Conservation (phyloP, 2,329 filamentous ascomycete species). For the Anthostomella pinea region DNA sequence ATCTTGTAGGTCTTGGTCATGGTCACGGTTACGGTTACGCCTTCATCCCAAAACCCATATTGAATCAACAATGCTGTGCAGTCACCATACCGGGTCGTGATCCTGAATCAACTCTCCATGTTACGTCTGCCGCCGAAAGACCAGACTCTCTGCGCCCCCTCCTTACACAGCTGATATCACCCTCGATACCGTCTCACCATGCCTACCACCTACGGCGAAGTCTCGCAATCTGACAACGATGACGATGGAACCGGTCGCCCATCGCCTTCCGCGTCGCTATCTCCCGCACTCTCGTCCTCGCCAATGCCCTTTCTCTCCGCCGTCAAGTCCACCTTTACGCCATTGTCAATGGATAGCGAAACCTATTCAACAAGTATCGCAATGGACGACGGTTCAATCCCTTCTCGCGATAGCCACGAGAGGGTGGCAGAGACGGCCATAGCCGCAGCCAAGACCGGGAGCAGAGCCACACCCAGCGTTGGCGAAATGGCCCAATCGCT, state of each 20-base stretch:
- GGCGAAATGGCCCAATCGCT: slow-evolving; percentile 33
- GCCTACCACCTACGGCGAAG: slow-evolving; percentile 24
- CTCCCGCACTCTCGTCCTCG: slow-evolving; percentile 29
- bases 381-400: slow-evolving; percentile 1
- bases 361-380: slow-evolving; percentile 9
- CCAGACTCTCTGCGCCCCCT: not conserved
- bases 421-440: slow-evolving; percentile 18
- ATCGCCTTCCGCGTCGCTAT: slow-evolving; percentile 25
- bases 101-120: too few relatives aligned
- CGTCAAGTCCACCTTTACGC: slow-evolving; percentile 29
- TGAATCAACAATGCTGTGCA: too few relatives aligned
- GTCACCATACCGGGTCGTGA: too few relatives aligned
- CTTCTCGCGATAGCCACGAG: slow-evolving; percentile 11
- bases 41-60: too few relatives aligned
- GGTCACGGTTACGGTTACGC: too few relatives aligned
- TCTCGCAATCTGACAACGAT: slow-evolving; percentile 26
- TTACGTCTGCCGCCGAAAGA: too few relatives aligned
- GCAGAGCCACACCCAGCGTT: slow-evolving; percentile 17
- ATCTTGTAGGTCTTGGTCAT: too few relatives aligned
- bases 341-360: slow-evolving; percentile 32
- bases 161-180: slow-evolving; percentile 2
- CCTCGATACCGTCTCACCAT: too few relatives aligned
- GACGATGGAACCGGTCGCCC: slow-evolving; percentile 23
- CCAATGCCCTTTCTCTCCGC: slow-evolving; percentile 30
- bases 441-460: slow-evolving; percentile 21